Evolutionary conservation across 345 rosid genomes (phyloP), one percentile per base, ranked within the genome.

Genomic region (Pistacia atlantica): DNA sequence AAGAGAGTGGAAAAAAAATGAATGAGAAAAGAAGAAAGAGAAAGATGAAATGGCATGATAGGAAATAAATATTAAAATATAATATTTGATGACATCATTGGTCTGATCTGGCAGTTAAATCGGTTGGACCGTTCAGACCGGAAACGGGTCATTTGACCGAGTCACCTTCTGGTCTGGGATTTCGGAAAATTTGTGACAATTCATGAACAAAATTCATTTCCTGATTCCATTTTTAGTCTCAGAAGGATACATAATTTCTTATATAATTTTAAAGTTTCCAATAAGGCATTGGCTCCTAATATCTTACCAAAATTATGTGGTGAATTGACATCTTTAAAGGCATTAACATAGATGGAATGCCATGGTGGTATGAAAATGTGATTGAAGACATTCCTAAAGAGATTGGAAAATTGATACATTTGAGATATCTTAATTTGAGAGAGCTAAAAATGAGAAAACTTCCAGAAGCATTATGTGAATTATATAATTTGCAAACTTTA

Each of bases 81-180:
- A 22, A 22, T 22, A 22, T 22, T 22, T 22, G 25, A 22, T 22
- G 0, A 22, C 0, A 22, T 22, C 0, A 22, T 0, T 22, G 25
- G 25, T 22, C 25, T 22, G 0, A 22, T 0, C 25, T 0, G 25
- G 0, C n/a, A 0, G 0, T 22, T 0, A 22, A 0, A 22, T 0
- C 25, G 25, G 25, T 22, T 22, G 25, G 25, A 22, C 25, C 25
- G 25, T 22, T 0, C 0, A 22, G 25, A 22, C n/a, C 25, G 25
- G 0, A 22, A 22, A 22, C 0, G 0, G 25, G 25, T 22, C 25
- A 22, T 0, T 22, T 22, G 25, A 22, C 0, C 25, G 0, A 22
- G 25, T 22, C 25, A 22, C 0, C 25, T 22, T 22, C 25, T 22
- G 25, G n/a, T n/a, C n/a, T n/a, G n/a, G n/a, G n/a, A n/a, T n/a